Base-by-base conservation (phyloP, 2,329 filamentous ascomycete species). In the Emmonsiellopsis sp. region DNA sequence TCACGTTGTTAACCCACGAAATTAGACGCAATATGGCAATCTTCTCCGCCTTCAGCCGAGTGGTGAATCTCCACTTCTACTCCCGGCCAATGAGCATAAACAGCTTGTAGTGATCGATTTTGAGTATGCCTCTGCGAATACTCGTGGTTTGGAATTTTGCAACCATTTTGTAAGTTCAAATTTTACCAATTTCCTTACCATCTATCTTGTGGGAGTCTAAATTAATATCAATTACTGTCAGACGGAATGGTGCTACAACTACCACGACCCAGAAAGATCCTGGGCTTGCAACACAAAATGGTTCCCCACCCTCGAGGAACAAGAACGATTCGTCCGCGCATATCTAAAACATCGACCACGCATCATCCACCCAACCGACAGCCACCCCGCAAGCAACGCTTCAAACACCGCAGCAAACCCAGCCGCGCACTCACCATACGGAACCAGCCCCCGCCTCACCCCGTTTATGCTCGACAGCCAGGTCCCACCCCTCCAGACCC, bases 31-130 rank as follows among this genome's bases (percentile, higher is more conserved):
- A 83, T 97, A 98, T 64, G 93, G 93, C 58, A 98, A 98, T 66
- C 93, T 98, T 57, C 82, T 98, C 49, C 88, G 91, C 39, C 74
- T 85, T 68, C 81, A 88, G 60, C 82, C 82, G 2, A 73, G 74
- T 40, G 78, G 77, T 48, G 85, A 90, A 61, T 96, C 91, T 0
- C 93, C 92, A 0, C 80, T 97, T 6, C 78, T 96, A 9, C 81
- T 93, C 49, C 90, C 93, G 0, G 84, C 87, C 55, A 97, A 97
- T 70, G 84, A 92, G 61, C 93, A 98, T 73, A 97, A 95, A 70
- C 92, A 95, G 71, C 81, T 98, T 11, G 81, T 97, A 13, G 93
- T 98, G 58, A 98, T 98, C 64, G 93, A 98, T 68, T 98, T 98
- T 63, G 93, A 98, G 65, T 98, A 98, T 66, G 87, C 93, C 1